Evolutionary conservation across 306 rosid species (phyloP), one percentile per base, ranked within the genome.

Genomic region (Corylus avellana): DNA sequence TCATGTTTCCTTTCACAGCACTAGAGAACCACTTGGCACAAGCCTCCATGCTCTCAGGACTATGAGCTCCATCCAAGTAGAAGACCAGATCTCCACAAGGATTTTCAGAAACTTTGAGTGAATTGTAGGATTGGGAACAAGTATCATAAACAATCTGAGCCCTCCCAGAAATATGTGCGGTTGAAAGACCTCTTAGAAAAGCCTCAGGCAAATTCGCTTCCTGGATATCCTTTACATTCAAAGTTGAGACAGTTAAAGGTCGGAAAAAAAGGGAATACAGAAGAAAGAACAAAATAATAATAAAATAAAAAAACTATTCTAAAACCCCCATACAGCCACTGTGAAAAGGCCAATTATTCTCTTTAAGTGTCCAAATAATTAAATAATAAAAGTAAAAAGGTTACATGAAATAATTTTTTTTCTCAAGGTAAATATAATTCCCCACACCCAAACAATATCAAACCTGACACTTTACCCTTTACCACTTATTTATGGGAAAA

Each of bases 51-150:
- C 97, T 92, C 79, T 92, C 97, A 25, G 97, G 93, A 85, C 93
- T 92, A 77, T 90, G 97, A 86, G 96, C 97, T 73, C 97, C 96
- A 79, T 92, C 97, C 85, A 90, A 82, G 82, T 90, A 92, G 87
- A 92, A 90, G 81, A 86, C 73, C 80, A 92, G 87, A 77, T 87
- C 88, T 72, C 89, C 94, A 51, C 73, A 77, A 62, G 85, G 70
- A 72, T 74, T 83, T 72, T 80, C 86, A 39, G 89, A 78, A 61
- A 53, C 53, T 4, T 74, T 64, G 25, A 85, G 67, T 32, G 88
- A 70, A 72, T 70, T 62, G 69, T 50, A 70, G 18, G 87, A 80
- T 59, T 79, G 20, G 6, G 83, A 59, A 71, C 56, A 61, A 54
- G 79, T 77, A 73, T 88, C 93, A 81, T 83, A 49, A 73, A 90